Evolutionary conservation across 352 stramenopile species (phyloP).

Genomic region (Chrysophaeum taylorii): DNA sequence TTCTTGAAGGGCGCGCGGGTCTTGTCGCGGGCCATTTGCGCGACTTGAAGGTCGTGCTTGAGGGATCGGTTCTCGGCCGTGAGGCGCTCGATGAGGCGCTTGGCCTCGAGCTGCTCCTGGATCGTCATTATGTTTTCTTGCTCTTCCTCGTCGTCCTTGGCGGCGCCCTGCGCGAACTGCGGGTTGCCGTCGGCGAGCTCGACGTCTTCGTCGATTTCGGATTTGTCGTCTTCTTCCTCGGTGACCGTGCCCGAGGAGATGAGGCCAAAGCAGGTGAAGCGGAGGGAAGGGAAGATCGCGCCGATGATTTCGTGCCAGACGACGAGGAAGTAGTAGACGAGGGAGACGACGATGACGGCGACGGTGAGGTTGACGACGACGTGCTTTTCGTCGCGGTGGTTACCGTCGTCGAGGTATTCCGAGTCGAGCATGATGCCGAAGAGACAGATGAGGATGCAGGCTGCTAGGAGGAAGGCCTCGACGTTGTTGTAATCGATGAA

Average conservation of each 20-base stretch:
- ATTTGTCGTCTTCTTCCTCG: neutral
- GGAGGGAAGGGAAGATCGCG: constrained; percentile 15
- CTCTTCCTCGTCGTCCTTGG: neutral
- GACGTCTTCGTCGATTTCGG: neutral
- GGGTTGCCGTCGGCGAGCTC: neutral
- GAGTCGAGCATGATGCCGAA: constrained; percentile 33
- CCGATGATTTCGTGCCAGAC: constrained; percentile 19
- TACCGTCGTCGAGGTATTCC: constrained; percentile 20
- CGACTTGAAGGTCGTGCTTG: too few relatives aligned
- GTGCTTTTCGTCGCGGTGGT: neutral
- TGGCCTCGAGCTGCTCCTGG: neutral
- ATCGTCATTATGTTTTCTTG: neutral
- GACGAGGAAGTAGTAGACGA: constrained; percentile 15
- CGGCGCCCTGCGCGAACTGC: neutral
- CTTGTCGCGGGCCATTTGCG: too few relatives aligned
- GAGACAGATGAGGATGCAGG: constrained; percentile 25
- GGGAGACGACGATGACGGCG: constrained; percentile 3
- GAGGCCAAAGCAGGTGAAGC: constrained; percentile 7
- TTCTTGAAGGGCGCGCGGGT: too few relatives aligned
- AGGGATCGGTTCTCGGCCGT: neutral
- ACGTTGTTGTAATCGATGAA: constrained; percentile 36
- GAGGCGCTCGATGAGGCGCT: neutral
- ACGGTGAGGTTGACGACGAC: constrained; percentile 6
- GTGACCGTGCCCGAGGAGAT: neutral
- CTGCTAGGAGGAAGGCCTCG: constrained; percentile 25